phyloP scores from a whole-genome alignment of 805 yeast genomes.

The Yarrowia sp. region DNA sequence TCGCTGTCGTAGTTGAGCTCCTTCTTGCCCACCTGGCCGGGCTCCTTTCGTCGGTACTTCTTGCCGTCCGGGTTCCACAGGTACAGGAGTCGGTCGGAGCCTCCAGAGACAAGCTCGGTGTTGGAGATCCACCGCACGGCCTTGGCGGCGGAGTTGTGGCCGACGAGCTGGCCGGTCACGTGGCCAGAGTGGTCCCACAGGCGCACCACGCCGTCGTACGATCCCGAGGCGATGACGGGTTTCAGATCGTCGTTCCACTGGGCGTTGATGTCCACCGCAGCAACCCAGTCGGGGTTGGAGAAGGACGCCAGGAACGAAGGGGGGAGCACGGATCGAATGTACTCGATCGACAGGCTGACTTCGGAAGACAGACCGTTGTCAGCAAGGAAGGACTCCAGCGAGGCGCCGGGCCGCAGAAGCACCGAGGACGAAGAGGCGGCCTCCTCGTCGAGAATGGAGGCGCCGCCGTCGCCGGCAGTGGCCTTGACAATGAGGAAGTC shows the following conservation, averaged over 20 bases:
- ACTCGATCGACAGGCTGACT: conserved; percentile 74
- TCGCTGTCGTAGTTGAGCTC: conserved; percentile 29
- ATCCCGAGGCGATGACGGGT: conserved; percentile 74
- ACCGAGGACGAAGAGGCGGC: conserved; percentile 37
- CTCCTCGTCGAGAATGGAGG: conserved; percentile 18
- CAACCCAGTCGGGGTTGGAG: conserved; percentile 93
- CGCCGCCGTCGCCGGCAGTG: conserved; percentile 51
- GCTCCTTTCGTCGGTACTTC: conserved; percentile 29
- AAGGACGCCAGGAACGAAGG: conserved; percentile 89
- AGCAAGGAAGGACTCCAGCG: conserved; percentile 75
- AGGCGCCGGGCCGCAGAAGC: conserved; percentile 57
- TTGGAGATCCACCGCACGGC: conserved; percentile 76
- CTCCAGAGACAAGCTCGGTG: conserved; percentile 75
- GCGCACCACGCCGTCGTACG: conserved; percentile 92
- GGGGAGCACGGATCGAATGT: conserved; percentile 88
- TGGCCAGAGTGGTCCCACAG: conserved; percentile 81
- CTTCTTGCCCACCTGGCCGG: conserved; percentile 22
- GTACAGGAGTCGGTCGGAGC: conserved; percentile 85
- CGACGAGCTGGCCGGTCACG: conserved; percentile 74
- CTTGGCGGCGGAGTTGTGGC: conserved; percentile 85
- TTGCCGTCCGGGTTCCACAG: conserved; percentile 71
- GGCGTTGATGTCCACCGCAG: conserved; percentile 61
- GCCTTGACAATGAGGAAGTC: conserved; percentile 65
- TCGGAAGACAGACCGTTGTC: conserved; percentile 79
- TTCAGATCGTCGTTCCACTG: conserved; percentile 36